A percentile compares a stretch with the other conserved stretches of the same genome.
These are phyloP conservation scores for Aureobasidium sp. DNA, from an alignment of 2,329 filamentous ascomycete species.

Conservation along the genomic window DNA sequence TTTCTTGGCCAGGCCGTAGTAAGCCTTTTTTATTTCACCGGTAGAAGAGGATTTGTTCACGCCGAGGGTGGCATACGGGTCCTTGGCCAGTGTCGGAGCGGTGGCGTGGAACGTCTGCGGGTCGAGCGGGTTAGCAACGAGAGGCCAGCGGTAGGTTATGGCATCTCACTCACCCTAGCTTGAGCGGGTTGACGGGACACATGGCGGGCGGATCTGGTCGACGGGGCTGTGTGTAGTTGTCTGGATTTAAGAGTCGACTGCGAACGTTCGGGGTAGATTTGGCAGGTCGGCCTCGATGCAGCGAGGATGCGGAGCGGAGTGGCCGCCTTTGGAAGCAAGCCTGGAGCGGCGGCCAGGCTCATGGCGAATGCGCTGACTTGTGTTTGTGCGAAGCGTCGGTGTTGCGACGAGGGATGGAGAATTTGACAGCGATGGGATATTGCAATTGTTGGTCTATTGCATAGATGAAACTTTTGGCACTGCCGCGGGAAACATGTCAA, in stretches of 20 bases:
- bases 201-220: conserved; percentile 6
- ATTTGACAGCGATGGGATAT: neutral
- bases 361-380: conserved; percentile 17
- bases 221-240: conserved; percentile 9
- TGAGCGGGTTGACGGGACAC: conserved; percentile 3
- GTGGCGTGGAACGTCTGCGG: conserved; percentile 54
- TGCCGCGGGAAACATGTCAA: neutral
- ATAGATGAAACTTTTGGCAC: conserved; percentile 1
- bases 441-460: neutral
- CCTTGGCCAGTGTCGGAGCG: conserved; percentile 44
- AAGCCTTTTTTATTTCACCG: conserved; percentile 93
- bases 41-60: conserved; percentile 73
- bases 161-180: conserved; percentile 16
- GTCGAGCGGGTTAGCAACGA: conserved; percentile 12
- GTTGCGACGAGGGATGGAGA: neutral
- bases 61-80: conserved; percentile 82
- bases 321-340: conserved; percentile 26
- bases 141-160: conserved; percentile 11
- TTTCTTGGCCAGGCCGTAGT: conserved; percentile 95
- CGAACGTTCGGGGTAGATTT: conserved; percentile 18
- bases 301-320: conserved; percentile 27
- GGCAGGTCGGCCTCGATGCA: conserved; percentile 21
- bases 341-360: conserved; percentile 29
- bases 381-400: neutral
- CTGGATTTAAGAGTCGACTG: conserved; percentile 6